These are phyloP conservation scores for Aspergillus ruber DNA, from an alignment of 2,329 filamentous ascomycete genomes.

Conservation along the genomic window DNA sequence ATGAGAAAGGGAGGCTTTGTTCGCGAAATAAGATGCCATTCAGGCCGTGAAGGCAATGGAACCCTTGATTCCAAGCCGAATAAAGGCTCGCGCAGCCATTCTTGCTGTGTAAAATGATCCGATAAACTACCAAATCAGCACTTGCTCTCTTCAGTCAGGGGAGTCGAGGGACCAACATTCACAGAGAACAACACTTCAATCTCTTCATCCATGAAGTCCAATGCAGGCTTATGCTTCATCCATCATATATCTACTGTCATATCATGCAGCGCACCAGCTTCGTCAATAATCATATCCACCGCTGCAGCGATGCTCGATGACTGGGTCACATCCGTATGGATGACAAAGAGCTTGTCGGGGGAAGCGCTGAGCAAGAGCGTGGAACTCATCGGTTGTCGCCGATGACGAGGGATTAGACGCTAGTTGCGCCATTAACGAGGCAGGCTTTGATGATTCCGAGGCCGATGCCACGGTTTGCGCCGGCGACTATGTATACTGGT, in stretches of 20 bases:
- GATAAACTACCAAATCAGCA: conserved; percentile 22
- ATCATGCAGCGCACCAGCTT: conserved; percentile 42
- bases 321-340: conserved; percentile 44
- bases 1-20: conserved; percentile 24
- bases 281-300: conserved; percentile 39
- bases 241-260: conserved; percentile 48
- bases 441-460: conserved; percentile 45
- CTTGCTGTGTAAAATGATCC: conserved; percentile 41
- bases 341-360: conserved; percentile 34
- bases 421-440: conserved; percentile 38
- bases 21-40: conserved; percentile 43
- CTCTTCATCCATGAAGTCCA: conserved; percentile 46
- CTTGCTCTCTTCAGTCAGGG: not conserved
- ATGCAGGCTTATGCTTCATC: conserved; percentile 48
- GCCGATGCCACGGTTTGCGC: conserved; percentile 37
- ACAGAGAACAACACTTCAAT: conserved; percentile 41
- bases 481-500: conserved; percentile 21
- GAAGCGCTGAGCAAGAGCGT: conserved; percentile 27
- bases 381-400: conserved; percentile 19
- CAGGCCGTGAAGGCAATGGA: conserved; percentile 40
- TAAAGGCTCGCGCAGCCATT: conserved; percentile 40
- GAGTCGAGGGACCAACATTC: conserved; percentile 17
- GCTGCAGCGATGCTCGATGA: conserved; percentile 41
- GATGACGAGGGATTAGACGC: conserved; percentile 45
- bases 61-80: conserved; percentile 40